These are phyloP conservation scores for Withania somnifera DNA, from an alignment of 305 asterid genomes.

Conservation along the genomic window DNA sequence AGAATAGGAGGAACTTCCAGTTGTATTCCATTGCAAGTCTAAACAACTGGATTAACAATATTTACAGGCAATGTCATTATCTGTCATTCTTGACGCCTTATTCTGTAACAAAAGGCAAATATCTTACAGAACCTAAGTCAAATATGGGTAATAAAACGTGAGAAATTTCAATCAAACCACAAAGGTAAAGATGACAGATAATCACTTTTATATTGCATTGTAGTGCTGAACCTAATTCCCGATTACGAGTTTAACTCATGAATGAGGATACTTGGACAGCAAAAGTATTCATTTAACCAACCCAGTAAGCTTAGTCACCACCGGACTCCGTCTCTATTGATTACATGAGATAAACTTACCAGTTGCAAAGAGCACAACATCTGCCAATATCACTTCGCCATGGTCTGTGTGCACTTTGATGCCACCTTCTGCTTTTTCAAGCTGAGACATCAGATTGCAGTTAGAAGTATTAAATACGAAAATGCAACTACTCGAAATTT, in stretches of 20 bases:
- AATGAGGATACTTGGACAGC: background rate
- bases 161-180: background rate
- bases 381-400: conserved; percentile 81
- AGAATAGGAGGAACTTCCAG: background rate
- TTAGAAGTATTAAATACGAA: background rate
- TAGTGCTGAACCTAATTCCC: background rate
- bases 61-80: background rate
- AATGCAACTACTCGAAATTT: background rate
- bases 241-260: background rate
- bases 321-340: background rate
- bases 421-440: conserved; percentile 66
- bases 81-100: background rate
- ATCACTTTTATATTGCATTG: background rate
- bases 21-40: background rate
- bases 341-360: conserved; percentile 37
- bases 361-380: conserved; percentile 95
- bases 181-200: background rate
- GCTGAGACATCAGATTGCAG: conserved; percentile 32
- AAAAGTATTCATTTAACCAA: background rate
- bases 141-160: too few species aligned
- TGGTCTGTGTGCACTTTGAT: conserved; percentile 70
- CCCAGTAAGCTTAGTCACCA: background rate
- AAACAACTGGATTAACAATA: background rate
- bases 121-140: background rate
- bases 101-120: background rate